Evolutionary conservation across 129 eudicot species (phyloP).

Genomic region (Apium graveolens): DNA sequence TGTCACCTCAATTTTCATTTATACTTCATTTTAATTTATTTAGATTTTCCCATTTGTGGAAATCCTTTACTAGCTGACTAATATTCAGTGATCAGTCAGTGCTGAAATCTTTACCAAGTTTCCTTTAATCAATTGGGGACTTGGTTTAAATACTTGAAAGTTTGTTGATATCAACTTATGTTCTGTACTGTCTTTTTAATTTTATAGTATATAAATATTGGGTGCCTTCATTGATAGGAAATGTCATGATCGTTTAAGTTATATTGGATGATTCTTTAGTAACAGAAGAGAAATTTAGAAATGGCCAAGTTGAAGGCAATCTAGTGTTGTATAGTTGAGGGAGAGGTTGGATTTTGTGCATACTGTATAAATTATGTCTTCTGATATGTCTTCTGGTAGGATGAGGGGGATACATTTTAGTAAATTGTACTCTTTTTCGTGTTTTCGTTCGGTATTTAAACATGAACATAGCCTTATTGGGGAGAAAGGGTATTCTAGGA

Average conservation of each 20-base stretch:
- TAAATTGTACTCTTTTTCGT: conserved; percentile 64
- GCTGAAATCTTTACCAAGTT: background rate
- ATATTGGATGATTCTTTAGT: conserved; percentile 9
- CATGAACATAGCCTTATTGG: conserved; percentile 78
- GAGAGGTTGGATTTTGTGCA: background rate
- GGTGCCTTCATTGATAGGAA: conserved; percentile 4
- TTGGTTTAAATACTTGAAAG: background rate
- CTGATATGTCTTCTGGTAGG: conserved; percentile 38
- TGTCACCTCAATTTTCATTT: conserved; percentile 19
- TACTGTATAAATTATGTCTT: conserved; percentile 34
- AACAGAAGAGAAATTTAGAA: conserved; percentile 9
- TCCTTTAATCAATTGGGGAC: background rate
- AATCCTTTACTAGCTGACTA: background rate
- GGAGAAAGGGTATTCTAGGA: conserved; percentile 65
- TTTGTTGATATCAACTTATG: background rate
- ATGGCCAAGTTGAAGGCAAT: conserved; percentile 7
- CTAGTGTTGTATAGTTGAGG: conserved; percentile 9
- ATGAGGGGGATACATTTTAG: conserved; percentile 54
- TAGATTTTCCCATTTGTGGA: background rate
- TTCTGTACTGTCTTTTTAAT: background rate
- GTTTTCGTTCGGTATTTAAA: conserved; percentile 43
- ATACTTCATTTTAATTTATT: background rate
- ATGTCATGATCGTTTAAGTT: conserved; percentile 6
- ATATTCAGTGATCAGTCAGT: conserved; percentile 3
- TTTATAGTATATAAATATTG: background rate